A percentile compares a stretch with the other conserved stretches of the same genome.
Evolutionary conservation across 2,329 filamentous ascomycete species (phyloP).

Genomic region (Tolypocladium album): DNA sequence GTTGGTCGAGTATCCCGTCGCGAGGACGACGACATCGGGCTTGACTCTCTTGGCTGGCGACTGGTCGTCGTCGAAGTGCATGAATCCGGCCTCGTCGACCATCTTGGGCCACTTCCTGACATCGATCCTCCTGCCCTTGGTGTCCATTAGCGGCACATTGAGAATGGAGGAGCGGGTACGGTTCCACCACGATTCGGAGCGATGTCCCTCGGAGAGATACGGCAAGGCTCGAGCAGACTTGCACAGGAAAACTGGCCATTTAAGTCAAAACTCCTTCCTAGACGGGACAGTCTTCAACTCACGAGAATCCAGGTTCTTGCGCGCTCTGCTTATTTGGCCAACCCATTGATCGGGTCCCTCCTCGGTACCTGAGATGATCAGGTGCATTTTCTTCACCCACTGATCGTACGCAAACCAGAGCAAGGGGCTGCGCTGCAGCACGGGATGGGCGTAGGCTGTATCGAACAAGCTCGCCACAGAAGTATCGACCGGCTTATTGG

Average conservation of each 20-base stretch:
- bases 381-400: conserved; percentile 32
- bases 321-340: conserved; percentile 27
- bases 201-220: conserved; percentile 28
- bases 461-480: conserved; percentile 38
- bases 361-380: conserved; percentile 31
- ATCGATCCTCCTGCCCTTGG: conserved; percentile 27
- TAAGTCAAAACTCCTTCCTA: neutral
- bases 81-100: conserved; percentile 23
- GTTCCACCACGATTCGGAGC: conserved; percentile 19
- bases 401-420: conserved; percentile 35
- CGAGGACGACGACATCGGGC: conserved; percentile 34
- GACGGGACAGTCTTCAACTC: conserved; percentile 1
- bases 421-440: conserved; percentile 28
- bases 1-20: conserved; percentile 32
- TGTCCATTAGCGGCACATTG: conserved; percentile 27
- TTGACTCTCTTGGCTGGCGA: conserved; percentile 16
- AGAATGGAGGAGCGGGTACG: conserved; percentile 25
- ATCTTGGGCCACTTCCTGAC: conserved; percentile 30
- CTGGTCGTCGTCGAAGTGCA: conserved; percentile 22
- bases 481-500: conserved; percentile 35
- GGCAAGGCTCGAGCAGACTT: conserved; percentile 32
- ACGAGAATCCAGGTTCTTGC: conserved; percentile 24
- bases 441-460: conserved; percentile 37
- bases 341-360: conserved; percentile 37
- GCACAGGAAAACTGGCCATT: conserved; percentile 27